Evolutionary conservation across 441 rosid genomes (phyloP).

Genomic region (Viola pubescens): DNA sequence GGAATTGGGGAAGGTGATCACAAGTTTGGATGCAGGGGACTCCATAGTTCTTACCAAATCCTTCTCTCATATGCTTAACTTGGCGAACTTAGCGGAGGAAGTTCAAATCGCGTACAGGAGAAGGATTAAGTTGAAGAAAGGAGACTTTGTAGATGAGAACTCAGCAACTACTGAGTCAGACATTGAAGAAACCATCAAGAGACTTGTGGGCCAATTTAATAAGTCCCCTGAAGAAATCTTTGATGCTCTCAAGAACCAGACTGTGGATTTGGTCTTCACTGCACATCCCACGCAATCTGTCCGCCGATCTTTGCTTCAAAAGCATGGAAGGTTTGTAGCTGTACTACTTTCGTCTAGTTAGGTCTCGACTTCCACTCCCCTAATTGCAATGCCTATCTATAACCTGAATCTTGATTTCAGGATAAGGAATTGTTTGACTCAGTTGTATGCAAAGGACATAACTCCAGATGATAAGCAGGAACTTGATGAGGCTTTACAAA

Average conservation of each 20-base stretch:
- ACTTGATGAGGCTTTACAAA: conserved; percentile 83
- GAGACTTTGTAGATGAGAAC: conserved; percentile 80
- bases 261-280: conserved; percentile 90
- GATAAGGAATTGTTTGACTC: conserved; percentile 73
- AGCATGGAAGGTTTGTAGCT: conserved; percentile 64
- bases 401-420: conserved; percentile 22
- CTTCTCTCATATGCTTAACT: conserved; percentile 87
- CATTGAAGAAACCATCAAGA: conserved; percentile 84
- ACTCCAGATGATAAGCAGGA: conserved; percentile 96
- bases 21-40: conserved; percentile 91
- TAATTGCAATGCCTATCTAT: neutral
- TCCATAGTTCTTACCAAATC: conserved; percentile 83
- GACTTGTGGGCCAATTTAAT: conserved; percentile 63
- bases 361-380: neutral
- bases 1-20: conserved; percentile 75
- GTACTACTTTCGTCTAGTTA: neutral
- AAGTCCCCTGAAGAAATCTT: conserved; percentile 92
- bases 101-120: conserved; percentile 86
- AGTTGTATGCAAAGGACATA: conserved; percentile 81
- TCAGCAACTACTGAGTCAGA: conserved; percentile 89
- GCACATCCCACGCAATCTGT: conserved; percentile 99
- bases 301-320: conserved; percentile 92
- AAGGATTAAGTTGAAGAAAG: conserved; percentile 71
- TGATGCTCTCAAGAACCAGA: conserved; percentile 89
- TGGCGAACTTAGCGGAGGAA: conserved; percentile 93